Percentiles rank a stretch among this genome's conserved stretches.
These are phyloP conservation scores for Candida endomychidarum DNA, from an alignment of 805 yeast species.

Conservation along the genomic window DNA sequence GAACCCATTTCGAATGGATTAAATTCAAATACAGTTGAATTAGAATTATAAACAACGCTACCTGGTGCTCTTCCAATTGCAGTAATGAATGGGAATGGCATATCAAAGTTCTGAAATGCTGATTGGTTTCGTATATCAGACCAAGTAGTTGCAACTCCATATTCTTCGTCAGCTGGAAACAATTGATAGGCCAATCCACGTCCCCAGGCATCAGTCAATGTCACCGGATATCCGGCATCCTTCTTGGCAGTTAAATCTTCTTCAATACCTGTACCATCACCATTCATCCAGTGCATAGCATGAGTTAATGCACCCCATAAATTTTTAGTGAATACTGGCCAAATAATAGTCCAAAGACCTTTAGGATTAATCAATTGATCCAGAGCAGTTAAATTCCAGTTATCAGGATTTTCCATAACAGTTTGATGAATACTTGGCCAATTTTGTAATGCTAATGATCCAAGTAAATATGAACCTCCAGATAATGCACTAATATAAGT, in stretches of 20 bases:
- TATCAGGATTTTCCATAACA: slow-evolving; percentile 28
- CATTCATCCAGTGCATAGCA: slow-evolving; percentile 27
- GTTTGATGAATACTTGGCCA: slow-evolving; percentile 71
- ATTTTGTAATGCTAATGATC: slow-evolving; percentile 65
- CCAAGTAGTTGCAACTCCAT: slow-evolving; percentile 28
- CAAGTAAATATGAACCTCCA: slow-evolving; percentile 84
- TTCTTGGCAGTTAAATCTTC: slow-evolving; percentile 48
- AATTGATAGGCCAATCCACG: slow-evolving; percentile 72
- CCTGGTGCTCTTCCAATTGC: slow-evolving; percentile 39
- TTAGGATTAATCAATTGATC: slow-evolving; percentile 29
- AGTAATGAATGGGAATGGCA: slow-evolving; percentile 42
- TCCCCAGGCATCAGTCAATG: slow-evolving; percentile 80
- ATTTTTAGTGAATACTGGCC: slow-evolving; percentile 22
- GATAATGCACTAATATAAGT: slow-evolving; percentile 76
- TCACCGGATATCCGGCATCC: slow-evolving; percentile 64
- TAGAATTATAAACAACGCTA: slow-evolving; percentile 27
- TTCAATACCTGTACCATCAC: slow-evolving; percentile 41
- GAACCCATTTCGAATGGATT: slow-evolving; percentile 45
- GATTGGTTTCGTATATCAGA: slow-evolving; percentile 30
- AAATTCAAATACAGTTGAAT: slow-evolving; percentile 41
- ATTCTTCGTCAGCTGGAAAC: slow-evolving; percentile 30
- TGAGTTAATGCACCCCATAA: slow-evolving; percentile 29
- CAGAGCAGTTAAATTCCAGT: slow-evolving; percentile 35
- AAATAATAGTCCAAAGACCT: slow-evolving; percentile 18
- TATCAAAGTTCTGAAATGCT: slow-evolving; percentile 33